phyloP scores from a whole-genome alignment of 1,284 basidiomycete genomes.

The Malassezia sp. region DNA sequence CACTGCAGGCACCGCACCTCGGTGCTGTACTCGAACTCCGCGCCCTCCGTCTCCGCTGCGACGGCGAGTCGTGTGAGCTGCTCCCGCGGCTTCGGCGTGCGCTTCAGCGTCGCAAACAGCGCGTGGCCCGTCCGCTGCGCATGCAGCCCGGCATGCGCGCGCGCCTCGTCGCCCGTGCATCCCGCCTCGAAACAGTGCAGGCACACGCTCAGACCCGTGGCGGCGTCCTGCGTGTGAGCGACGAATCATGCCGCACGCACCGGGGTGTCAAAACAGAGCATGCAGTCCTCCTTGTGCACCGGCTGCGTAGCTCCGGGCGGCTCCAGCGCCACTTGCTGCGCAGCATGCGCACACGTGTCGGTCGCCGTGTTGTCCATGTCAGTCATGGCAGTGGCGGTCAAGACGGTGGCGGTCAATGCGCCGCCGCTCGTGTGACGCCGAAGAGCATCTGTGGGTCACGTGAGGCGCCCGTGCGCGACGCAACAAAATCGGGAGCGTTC shows the following conservation, averaged over 20 bases:
- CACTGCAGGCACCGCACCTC: constrained; percentile 60
- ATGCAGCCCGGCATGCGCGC: constrained; percentile 34
- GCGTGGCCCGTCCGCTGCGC: constrained; percentile 55
- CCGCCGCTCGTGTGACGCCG: too few species aligned
- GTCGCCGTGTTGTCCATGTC: not conserved
- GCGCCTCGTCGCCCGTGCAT: constrained; percentile 24
- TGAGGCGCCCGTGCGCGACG: too few species aligned
- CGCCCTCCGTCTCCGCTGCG: constrained; percentile 67
- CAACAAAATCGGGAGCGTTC: too few species aligned
- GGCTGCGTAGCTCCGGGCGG: constrained; percentile 29
- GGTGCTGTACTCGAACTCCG: constrained; percentile 66
- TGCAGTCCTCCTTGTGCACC: constrained; percentile 76
- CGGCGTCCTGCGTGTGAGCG: constrained; percentile 56
- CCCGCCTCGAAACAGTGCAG: constrained; percentile 82
- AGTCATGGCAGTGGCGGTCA: too few species aligned
- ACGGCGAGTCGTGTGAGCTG: constrained; percentile 85
- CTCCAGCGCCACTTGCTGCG: constrained; percentile 21
- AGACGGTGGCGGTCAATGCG: too few species aligned
- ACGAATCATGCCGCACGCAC: not conserved
- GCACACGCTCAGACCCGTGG: constrained; percentile 73
- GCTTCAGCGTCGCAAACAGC: constrained; percentile 70
- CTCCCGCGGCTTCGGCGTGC: constrained; percentile 57
- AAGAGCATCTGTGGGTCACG: too few species aligned
- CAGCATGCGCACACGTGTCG: constrained; percentile 13
- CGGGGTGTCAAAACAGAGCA: constrained; percentile 73